Evolutionary conservation across 805 yeast genomes (phyloP), one percentile per base, ranked within the genome.

Genomic region (Kazachstania bromeliacearum): DNA sequence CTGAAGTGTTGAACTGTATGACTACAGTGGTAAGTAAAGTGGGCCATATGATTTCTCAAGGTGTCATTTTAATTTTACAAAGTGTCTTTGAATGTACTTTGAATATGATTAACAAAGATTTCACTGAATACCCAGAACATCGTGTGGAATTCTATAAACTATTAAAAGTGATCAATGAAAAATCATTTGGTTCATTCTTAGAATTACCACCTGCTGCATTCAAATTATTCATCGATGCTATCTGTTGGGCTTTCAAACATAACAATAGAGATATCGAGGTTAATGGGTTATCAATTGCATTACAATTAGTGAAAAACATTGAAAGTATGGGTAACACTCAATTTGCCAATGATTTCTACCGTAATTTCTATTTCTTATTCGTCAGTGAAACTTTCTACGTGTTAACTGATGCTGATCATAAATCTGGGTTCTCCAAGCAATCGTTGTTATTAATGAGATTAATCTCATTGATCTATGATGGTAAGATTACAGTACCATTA

Each of bases 211-310:
- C 94, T 3, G 87, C 77, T 44, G 94, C 95, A 17, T 89, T 92
- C 71, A 87, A 83, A 55, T 73, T 85, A 40, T 80, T 92, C 39
- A 77, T 92, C 41, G 89, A 87, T 62, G 94, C 97, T 2, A 88
- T 95, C 31, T 68, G 92, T 53, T 92, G 99, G 99, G 96, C 97
- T 0, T 84, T 92, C 60, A 89, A 92, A 63, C 99, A 92, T 60
- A 92, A 88, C 54, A 88, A 92, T 62, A 77, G 97, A 59, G 97
- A 89, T 38, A 96, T 92, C 38, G 98, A 92, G 61, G 88, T 81
- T 44, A 79, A 79, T 37, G 99, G 98, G 19, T 72, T 92, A 48
- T 74, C 79, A 27, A 70, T 92, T 45, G 84, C 92, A 23, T 69
- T 81, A 39, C 96, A 89, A 54, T 68, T 92, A 43, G 69, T 89